phyloP scores from a whole-genome alignment of 352 stramenopile genomes.

The Plasmopara viticola region DNA sequence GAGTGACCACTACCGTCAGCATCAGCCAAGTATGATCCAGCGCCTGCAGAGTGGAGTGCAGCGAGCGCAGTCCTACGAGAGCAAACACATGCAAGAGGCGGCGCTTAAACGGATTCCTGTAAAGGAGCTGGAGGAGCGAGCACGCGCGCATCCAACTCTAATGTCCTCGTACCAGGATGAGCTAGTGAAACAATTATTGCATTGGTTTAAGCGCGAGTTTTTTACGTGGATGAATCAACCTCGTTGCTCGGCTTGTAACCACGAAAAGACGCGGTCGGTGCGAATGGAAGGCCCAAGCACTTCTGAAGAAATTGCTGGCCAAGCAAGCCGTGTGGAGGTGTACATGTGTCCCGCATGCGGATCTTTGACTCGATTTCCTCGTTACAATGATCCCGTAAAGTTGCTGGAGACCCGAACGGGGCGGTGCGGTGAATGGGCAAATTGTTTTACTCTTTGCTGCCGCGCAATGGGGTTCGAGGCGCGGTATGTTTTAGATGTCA shows the following conservation, averaged over 20 bases:
- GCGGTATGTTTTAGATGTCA: slow-evolving; percentile 91
- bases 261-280: slow-evolving; percentile 39
- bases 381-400: slow-evolving; percentile 89
- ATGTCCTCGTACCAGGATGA: slow-evolving; percentile 56
- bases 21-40: slow-evolving; percentile 40
- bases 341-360: slow-evolving; percentile 68
- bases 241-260: slow-evolving; percentile 45
- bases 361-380: slow-evolving; percentile 73
- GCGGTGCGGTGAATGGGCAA: slow-evolving; percentile 91
- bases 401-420: slow-evolving; percentile 76
- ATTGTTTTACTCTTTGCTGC: slow-evolving; percentile 90
- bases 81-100: slow-evolving; percentile 52
- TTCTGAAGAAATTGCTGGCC: slow-evolving; percentile 45
- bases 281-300: slow-evolving; percentile 41
- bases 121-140: slow-evolving; percentile 52
- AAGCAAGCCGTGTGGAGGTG: slow-evolving; percentile 80
- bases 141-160: slow-evolving; percentile 41
- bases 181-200: slow-evolving; percentile 63
- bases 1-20: slow-evolving; percentile 36
- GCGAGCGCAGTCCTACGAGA: slow-evolving; percentile 60
- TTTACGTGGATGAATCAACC: slow-evolving; percentile 89
- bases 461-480: slow-evolving; percentile 87
- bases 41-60: slow-evolving; percentile 43
- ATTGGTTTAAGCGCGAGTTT: slow-evolving; percentile 89
- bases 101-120: slow-evolving; percentile 66